Conservation (phyloP, 1,284 basidiomycete genomes). For the Ganoderma boninense region DNA sequence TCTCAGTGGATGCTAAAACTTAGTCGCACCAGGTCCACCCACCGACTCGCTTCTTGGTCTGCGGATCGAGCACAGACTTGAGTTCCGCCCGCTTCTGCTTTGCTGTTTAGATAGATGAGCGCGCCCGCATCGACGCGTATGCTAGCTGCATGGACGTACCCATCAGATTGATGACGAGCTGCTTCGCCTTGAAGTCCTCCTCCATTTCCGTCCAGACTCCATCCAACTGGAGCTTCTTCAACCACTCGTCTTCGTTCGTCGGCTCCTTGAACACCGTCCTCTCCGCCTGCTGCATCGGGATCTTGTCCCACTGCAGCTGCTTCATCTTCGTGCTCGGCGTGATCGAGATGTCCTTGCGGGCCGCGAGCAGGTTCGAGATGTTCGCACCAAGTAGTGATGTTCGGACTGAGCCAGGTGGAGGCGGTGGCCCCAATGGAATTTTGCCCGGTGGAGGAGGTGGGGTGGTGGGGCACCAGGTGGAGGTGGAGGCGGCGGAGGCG, state of each 20-base stretch:
- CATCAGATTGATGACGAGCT: slow-evolving; percentile 86
- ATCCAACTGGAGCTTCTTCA: slow-evolving; percentile 81
- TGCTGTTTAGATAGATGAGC: slow-evolving; percentile 49
- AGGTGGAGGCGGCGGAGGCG: slow-evolving; percentile 47
- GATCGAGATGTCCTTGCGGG: slow-evolving; percentile 87
- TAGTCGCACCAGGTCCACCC: slow-evolving; percentile 40
- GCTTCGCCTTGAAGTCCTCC: slow-evolving; percentile 97
- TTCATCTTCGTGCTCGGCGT: slow-evolving; percentile 95
- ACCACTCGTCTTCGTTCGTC: slow-evolving; percentile 78
- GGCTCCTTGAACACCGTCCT: slow-evolving; percentile 88
- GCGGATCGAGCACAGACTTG: slow-evolving; percentile 89
- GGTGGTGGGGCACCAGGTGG: slow-evolving; percentile 35
- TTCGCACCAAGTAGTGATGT: slow-evolving; percentile 69
- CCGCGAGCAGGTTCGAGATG: slow-evolving; percentile 60
- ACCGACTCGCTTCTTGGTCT: slow-evolving; percentile 93
- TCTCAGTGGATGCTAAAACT: not conserved
- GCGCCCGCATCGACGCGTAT: slow-evolving; percentile 3
- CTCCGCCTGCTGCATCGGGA: slow-evolving; percentile 83
- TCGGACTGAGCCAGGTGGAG: slow-evolving; percentile 60
- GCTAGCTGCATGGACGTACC: slow-evolving; percentile 50
- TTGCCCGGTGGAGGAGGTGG: slow-evolving; percentile 51
- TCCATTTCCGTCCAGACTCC: slow-evolving; percentile 98
- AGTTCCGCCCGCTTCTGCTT: slow-evolving; percentile 86
- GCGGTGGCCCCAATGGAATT: slow-evolving; percentile 54
- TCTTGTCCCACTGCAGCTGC: slow-evolving; percentile 98